Evolutionary conservation across 768 basidiomycete species (phyloP).

Genomic region (Auriculariales sp.): DNA sequence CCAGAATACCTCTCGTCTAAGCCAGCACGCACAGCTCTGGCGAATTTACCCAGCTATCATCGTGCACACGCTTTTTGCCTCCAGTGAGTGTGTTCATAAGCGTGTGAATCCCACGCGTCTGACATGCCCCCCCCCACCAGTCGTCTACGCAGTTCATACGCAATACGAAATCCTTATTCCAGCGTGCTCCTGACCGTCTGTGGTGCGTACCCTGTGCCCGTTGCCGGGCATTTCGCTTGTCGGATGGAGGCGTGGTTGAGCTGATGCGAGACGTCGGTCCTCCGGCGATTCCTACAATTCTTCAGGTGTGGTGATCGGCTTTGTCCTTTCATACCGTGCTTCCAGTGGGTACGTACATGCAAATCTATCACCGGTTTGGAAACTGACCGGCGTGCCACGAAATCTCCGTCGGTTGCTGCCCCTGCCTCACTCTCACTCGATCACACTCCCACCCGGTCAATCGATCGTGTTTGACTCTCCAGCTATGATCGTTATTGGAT

Average conservation of each 20-base stretch:
- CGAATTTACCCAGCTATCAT: conserved; percentile 54
- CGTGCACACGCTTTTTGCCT: conserved; percentile 44
- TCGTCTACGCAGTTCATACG: conserved; percentile 24
- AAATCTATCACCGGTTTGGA: neutral
- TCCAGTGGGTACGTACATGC: conserved; percentile 33
- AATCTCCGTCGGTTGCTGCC: neutral
- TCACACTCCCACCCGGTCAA: neutral
- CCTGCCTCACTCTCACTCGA: neutral
- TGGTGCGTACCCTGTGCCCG: conserved; percentile 20
- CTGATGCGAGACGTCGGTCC: neutral
- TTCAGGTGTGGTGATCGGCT: conserved; percentile 42
- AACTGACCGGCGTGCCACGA: neutral
- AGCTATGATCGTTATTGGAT: conserved; percentile 55
- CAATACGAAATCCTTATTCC: conserved; percentile 28
- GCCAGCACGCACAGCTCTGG: conserved; percentile 25
- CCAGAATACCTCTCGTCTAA: neutral
- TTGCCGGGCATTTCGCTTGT: neutral
- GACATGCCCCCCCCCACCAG: conserved; percentile 12
- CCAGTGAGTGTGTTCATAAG: conserved; percentile 17
- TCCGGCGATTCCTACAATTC: conserved; percentile 5
- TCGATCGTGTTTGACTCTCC: conserved; percentile 2
- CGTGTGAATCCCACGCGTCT: neutral
- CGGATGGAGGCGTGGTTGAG: neutral
- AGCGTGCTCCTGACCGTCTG: conserved; percentile 46
- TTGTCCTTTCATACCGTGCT: conserved; percentile 47